These are phyloP conservation scores for Trichoderma hamatum DNA, from an alignment of 2,329 filamentous ascomycete species.

Conservation along the genomic window DNA sequence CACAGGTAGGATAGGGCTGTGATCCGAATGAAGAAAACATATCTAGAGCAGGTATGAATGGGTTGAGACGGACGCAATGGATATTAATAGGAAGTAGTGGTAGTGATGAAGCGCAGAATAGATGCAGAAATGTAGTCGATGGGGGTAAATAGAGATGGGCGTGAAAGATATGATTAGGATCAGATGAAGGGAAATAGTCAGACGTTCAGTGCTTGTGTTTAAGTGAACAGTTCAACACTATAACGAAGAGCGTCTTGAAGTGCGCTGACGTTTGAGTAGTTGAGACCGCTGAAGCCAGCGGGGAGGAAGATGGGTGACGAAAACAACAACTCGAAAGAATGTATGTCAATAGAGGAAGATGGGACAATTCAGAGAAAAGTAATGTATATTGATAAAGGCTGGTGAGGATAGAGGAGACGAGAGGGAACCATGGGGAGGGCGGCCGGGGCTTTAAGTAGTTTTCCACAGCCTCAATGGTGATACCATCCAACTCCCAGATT, in stretches of 20 bases:
- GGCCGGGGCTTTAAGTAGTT: background rate
- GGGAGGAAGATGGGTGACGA: background rate
- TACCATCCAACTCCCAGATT: background rate
- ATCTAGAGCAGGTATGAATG: background rate
- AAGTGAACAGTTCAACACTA: background rate
- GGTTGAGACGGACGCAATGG: background rate
- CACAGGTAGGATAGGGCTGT: slow-evolving; percentile 34
- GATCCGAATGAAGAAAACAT: background rate
- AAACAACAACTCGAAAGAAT: background rate
- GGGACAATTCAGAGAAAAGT: no score
- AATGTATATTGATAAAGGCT: background rate
- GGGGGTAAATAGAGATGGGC: background rate
- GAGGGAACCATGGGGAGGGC: background rate
- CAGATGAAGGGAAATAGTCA: background rate
- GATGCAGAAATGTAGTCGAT: background rate
- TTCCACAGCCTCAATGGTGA: background rate
- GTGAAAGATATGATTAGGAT: background rate
- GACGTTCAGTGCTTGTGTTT: background rate
- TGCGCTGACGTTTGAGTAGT: background rate
- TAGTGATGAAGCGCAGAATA: background rate
- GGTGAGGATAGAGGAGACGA: background rate
- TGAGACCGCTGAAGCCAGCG: background rate
- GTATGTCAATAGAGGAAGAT: background rate
- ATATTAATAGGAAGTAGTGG: background rate
- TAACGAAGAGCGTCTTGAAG: background rate